Evolutionary conservation across 225 moss, liverwort and hornwort genomes (phyloP).

Genomic region (Sphagnum tenellum): DNA sequence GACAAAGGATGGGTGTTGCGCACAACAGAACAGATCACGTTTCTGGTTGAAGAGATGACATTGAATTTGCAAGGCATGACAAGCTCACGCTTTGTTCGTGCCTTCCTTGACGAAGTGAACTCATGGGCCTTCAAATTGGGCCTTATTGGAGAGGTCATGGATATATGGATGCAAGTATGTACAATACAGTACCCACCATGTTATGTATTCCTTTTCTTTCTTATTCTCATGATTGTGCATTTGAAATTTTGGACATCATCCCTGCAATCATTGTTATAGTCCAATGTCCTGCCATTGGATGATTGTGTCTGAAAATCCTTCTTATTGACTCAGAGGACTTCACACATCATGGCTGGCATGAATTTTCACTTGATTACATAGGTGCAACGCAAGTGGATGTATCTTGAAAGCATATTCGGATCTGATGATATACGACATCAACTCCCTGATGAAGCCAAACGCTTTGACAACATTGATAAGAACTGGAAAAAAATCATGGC

Average conservation of each 20-base stretch:
- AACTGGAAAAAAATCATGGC: constrained; percentile 80
- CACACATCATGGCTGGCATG: too few species aligned
- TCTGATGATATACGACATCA: constrained; percentile 85
- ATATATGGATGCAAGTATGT: constrained; percentile 71
- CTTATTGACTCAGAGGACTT: too few species aligned
- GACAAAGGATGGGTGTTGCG: constrained; percentile 70
- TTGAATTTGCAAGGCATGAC: constrained; percentile 84
- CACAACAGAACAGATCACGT: constrained; percentile 39
- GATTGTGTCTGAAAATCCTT: too few species aligned
- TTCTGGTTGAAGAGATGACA: constrained; percentile 72
- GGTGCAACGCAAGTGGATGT: constrained; percentile 92
- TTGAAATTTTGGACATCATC: too few species aligned
- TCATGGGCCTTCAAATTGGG: constrained; percentile 58
- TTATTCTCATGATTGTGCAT: too few species aligned
- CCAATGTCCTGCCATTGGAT: too few species aligned
- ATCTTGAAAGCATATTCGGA: constrained; percentile 82
- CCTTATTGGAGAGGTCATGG: constrained; percentile 65
- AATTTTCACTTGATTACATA: constrained; percentile 8
- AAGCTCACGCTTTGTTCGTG: constrained; percentile 66
- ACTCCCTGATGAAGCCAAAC: constrained; percentile 69
- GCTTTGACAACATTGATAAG: constrained; percentile 66
- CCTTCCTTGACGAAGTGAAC: constrained; percentile 72
- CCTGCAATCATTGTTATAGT: too few species aligned
- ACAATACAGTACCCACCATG: too few species aligned
- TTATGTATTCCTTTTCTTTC: too few species aligned